Base-by-base conservation (phyloP, 495 filamentous ascomycete species). In the Cercophora scortea region DNA sequence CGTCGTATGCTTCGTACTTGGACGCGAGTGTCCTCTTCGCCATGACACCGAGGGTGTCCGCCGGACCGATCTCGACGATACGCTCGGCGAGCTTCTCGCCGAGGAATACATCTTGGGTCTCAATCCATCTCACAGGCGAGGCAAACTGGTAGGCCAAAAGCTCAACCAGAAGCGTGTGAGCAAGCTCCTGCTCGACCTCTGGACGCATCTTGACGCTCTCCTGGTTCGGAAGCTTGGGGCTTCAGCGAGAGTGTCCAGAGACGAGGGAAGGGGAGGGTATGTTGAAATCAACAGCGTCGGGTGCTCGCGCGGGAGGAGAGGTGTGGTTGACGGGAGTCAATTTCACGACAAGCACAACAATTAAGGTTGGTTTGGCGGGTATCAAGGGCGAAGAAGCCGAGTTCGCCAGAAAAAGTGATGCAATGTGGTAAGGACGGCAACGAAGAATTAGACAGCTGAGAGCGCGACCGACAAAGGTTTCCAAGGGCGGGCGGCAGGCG, bases 1-100 rank as follows among this genome's bases (percentile, higher is more conserved):
- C 93, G 71, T 99, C 93, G 67, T 95, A 95, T 53, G 93, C 91
- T 80, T 99, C 94, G 71, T 99, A 99, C 70, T 97, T 97, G 59
- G 91, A 88, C 43, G 91, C 89, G 35, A 99, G 78, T 33, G 93
- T 99, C 55, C 93, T 80, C 73, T 91, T 93, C 45, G 93, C 93
- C 93, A 99, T 99, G 44, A 87, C 91, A 62, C 93, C 92, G 32
- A 99, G 79, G n/a, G 93, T 99, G 69, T 99, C 93, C 56, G 92
- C 90, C 8, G 93, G 93, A 60, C 93, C 93, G 64, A 99, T 86
- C 69, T 99, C 93, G 56, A 99, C 93, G 58, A 99, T 91, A 57
- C 94, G 84, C 78, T 99, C 93, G 15, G 93, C 95, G 42, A 83
- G 84, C 71, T 95, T 92, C 68, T 97, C 91, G 42, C 84, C 90